Evolutionary conservation across 371 early-diverging fungal species (phyloP).

Genomic region (Mucor lusitanicus): DNA sequence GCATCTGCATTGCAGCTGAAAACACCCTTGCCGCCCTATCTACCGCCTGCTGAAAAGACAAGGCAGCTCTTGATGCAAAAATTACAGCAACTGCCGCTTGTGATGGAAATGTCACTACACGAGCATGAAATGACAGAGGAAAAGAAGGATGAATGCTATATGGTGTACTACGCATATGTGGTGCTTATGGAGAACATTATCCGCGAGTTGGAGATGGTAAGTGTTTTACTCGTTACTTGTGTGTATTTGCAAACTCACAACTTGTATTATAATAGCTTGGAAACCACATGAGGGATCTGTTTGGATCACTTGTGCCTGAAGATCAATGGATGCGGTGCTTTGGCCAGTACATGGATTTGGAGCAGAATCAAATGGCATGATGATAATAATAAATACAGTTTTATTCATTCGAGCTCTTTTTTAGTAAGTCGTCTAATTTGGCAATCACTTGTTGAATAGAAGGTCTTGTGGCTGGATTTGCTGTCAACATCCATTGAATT

Average conservation of each 20-base stretch:
- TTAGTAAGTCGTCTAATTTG: conserved; percentile 3
- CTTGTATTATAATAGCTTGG: conserved; percentile 32
- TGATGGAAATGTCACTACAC: background rate
- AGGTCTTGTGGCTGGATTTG: conserved; percentile 61
- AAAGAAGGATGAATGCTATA: conserved; percentile 61
- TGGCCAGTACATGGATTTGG: conserved; percentile 27
- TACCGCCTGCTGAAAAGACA: conserved; percentile 71
- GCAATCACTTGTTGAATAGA: conserved; percentile 39
- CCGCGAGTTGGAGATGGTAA: conserved; percentile 63
- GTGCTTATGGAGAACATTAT: conserved; percentile 79
- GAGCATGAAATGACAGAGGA: conserved; percentile 30
- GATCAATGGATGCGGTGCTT: conserved; percentile 47
- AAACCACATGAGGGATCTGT: conserved; percentile 41
- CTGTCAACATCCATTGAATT: conserved; percentile 60
- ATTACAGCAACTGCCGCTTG: conserved; percentile 47
- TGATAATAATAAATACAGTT: background rate
- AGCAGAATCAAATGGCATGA: conserved; percentile 5
- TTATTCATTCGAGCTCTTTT: background rate
- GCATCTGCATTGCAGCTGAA: conserved; percentile 80
- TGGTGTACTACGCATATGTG: conserved; percentile 81
- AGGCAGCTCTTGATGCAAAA: conserved; percentile 46
- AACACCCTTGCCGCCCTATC: conserved; percentile 78
- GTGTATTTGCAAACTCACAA: background rate
- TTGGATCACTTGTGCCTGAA: conserved; percentile 42
- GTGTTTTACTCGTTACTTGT: too few species aligned